Conservation (phyloP, 345 rosid genomes). For the Zanthoxylum bungeanum region DNA sequence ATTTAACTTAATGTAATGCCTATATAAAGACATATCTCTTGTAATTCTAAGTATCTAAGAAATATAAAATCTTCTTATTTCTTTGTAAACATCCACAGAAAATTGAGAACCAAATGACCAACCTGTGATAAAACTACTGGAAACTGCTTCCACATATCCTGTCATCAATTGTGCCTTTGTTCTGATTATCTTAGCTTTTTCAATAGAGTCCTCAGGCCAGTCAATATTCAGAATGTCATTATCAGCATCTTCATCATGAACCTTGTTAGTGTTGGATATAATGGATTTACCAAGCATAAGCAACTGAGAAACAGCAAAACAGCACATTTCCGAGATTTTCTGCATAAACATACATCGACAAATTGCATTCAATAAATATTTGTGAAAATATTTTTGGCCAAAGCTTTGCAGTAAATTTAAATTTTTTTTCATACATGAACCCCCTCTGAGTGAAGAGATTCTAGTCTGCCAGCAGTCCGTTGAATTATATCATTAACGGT, state of each 20-base stretch:
- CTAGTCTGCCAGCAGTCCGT: conserved; percentile 82
- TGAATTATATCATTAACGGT: conserved; percentile 68
- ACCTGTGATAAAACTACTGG: conserved; percentile 90
- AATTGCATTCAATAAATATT: neutral
- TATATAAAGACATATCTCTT: too few relatives aligned
- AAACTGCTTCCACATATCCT: conserved; percentile 69
- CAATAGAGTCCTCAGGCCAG: conserved; percentile 93
- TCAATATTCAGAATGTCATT: conserved; percentile 47
- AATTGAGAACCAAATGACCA: conserved; percentile 14
- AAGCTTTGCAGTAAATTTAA: conserved; percentile 6
- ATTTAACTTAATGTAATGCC: too few relatives aligned
- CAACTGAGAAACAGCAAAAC: conserved; percentile 80
- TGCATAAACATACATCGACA: conserved; percentile 37
- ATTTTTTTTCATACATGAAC: conserved; percentile 71
- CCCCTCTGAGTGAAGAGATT: conserved; percentile 94
- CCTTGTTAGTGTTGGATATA: conserved; percentile 63
- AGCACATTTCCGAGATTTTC: conserved; percentile 95
- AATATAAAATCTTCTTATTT: too few relatives aligned
- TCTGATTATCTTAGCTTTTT: conserved; percentile 79
- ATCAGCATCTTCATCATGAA: conserved; percentile 60
- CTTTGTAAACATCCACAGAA: neutral
- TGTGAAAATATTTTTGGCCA: neutral
- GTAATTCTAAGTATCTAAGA: too few relatives aligned
- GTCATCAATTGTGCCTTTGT: conserved; percentile 66
- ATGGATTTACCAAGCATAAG: conserved; percentile 76